Base-by-base conservation (phyloP, 306 rosid species). In the Sophora flavescens region DNA sequence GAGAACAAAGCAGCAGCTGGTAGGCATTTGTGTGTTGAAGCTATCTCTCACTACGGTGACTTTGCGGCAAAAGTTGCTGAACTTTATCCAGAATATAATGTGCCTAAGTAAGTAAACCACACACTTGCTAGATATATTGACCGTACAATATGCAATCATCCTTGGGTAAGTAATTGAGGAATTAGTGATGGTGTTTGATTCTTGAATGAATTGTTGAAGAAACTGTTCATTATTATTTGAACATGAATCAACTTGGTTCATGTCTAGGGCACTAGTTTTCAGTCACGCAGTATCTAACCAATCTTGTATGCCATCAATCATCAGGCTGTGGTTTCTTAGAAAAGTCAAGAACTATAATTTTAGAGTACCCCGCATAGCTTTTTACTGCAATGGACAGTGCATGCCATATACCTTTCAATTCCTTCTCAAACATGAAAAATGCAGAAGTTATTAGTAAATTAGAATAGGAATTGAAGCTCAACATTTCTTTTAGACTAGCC, bases 31-130 rank as follows among this genome's bases (percentile, higher is more conserved):
- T 89, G 98, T 68, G 83, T 89, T 16, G 98, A 94, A 81, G 85
- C 97, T 8, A 84, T 90, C 65, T 81, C 94, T 77, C 93, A 88
- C 85, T 94, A 90, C 11, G 94, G 97, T 48, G 97, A 94, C 78
- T 82, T 89, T 70, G 97, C n/a, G 22, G 90, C 95, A 4, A 94
- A 87, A 84, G 96, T 88, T 59, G 90, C 91, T 73, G 90, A 92
- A 63, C 88, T 90, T 63, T 94, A 86, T 86, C 98, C 98, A 0
- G 89, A 89, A 52, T 94, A 80, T 63, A 85, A 89, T 16, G 80
- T 92, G 41, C 88, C 93, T 47, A 85, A 74, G 98, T 91, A 85
- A 85, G 82, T 52, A 72, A 41, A 70, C 44, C 13, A 17, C 35
- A 50, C 42, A 56, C 9, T 58, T 80, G 74, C 67, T 66, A 16